phyloP scores from a whole-genome alignment of 2,329 filamentous ascomycete species.

The Fusarium sarcochroum region DNA sequence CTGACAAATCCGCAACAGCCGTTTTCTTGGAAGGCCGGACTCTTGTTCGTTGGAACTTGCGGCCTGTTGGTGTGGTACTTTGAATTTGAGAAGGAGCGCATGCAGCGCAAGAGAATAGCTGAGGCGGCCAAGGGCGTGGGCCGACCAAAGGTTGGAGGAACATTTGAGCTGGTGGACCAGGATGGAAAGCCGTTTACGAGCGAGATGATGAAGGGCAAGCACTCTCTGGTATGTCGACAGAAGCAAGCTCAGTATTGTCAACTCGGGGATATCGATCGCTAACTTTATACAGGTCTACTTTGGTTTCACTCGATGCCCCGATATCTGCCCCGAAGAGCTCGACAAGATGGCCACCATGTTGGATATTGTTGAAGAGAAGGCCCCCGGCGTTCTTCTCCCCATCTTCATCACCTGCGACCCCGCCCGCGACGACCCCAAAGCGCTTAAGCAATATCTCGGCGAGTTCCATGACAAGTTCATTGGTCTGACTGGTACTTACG shows the following conservation, averaged over 20 bases:
- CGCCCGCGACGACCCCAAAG: constrained; percentile 86
- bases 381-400: constrained; percentile 72
- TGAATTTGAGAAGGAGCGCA: constrained; percentile 89
- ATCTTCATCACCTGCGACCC: constrained; percentile 98
- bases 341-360: constrained; percentile 99
- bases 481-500: constrained; percentile 92
- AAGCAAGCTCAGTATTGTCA: not conserved
- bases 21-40: constrained; percentile 92
- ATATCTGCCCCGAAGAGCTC: constrained; percentile 98
- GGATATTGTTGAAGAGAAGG: constrained; percentile 74
- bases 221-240: constrained; percentile 74
- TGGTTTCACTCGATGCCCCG: constrained; percentile 97
- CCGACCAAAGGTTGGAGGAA: constrained; percentile 90
- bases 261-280: constrained; percentile 4
- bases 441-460: constrained; percentile 85
- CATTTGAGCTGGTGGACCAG: constrained; percentile 86
- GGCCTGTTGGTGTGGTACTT: constrained; percentile 89
- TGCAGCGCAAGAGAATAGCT: constrained; percentile 89
- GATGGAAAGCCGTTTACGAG: constrained; percentile 83
- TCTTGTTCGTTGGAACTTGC: constrained; percentile 86
- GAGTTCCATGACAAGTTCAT: constrained; percentile 93
- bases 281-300: constrained; percentile 82
- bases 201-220: constrained; percentile 87
- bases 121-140: constrained; percentile 95
- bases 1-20: constrained; percentile 68